Evolutionary conservation across 2,329 filamentous ascomycete species (phyloP).

Genomic region (Claviceps sp.): DNA sequence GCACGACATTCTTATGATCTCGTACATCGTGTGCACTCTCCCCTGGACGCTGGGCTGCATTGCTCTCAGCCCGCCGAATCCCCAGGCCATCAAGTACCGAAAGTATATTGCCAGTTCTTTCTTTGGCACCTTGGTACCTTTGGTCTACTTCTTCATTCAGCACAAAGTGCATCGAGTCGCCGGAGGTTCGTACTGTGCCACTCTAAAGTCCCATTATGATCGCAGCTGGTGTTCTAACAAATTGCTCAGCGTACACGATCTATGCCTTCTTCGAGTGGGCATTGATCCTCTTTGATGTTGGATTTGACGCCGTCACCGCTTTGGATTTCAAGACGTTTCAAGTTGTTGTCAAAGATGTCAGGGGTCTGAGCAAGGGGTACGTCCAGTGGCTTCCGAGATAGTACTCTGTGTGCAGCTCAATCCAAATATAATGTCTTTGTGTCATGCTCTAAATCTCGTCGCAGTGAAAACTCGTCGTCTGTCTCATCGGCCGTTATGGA

Average conservation of each 20-base stretch:
- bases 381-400: constrained; percentile 91
- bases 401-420: constrained; percentile 25
- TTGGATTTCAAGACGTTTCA: constrained; percentile 86
- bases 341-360: constrained; percentile 75
- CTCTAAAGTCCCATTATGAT: not conserved
- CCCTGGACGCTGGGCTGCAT: constrained; percentile 93
- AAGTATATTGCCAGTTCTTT: constrained; percentile 75
- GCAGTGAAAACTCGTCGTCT: constrained; percentile 34
- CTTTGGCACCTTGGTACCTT: constrained; percentile 77
- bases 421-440: constrained; percentile 10
- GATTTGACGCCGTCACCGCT: constrained; percentile 87
- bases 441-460: constrained; percentile 26
- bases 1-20: constrained; percentile 99
- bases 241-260: constrained; percentile 69
- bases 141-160: constrained; percentile 96
- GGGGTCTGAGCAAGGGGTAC: constrained; percentile 93
- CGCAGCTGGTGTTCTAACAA: not conserved
- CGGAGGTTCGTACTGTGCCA: constrained; percentile 53
- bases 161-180: constrained; percentile 92
- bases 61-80: constrained; percentile 72
- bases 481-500: constrained; percentile 42
- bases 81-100: constrained; percentile 71
- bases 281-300: constrained; percentile 87
- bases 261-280: constrained; percentile 99
- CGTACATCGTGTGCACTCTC: constrained; percentile 83